Conservation (phyloP, 1,284 basidiomycete genomes). For the Coriolopsis trogii region DNA sequence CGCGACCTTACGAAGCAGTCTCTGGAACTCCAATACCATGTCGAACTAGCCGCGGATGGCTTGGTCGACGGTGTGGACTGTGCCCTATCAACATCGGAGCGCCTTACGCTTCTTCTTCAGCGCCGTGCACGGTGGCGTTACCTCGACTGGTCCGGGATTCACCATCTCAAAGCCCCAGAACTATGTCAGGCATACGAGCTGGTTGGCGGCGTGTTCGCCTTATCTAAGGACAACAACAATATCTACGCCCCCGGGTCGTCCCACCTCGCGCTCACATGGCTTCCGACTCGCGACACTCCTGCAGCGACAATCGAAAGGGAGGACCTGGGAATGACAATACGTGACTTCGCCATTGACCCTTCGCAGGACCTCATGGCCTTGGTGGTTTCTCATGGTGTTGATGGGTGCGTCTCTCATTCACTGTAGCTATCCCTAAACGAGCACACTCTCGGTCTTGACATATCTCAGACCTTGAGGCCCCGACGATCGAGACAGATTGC, state of each 20-base stretch:
- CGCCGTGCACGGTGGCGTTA: slow-evolving; percentile 45
- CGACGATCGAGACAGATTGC: too few species aligned
- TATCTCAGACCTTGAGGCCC: too few species aligned
- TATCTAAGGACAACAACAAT: slow-evolving; percentile 35
- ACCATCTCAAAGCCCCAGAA: slow-evolving; percentile 39
- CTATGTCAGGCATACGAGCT: slow-evolving; percentile 58
- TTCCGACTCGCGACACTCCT: slow-evolving; percentile 38
- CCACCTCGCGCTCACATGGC: slow-evolving; percentile 40
- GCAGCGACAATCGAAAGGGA: slow-evolving; percentile 33
- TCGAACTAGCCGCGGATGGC: slow-evolving; percentile 52
- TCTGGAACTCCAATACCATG: slow-evolving; percentile 47
- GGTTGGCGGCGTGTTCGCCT: slow-evolving; percentile 57
- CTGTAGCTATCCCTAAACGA: too few species aligned
- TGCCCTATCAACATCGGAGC: slow-evolving; percentile 37
- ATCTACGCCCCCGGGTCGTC: slow-evolving; percentile 26
- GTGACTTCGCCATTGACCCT: slow-evolving; percentile 68
- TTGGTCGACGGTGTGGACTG: slow-evolving; percentile 39
- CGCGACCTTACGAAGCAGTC: slow-evolving; percentile 38
- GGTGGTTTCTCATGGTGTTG: too few species aligned
- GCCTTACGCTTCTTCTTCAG: slow-evolving; percentile 40
- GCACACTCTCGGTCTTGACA: too few species aligned
- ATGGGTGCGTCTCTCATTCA: too few species aligned
- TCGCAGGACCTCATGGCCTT: slow-evolving; percentile 59
- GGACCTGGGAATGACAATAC: slow-evolving; percentile 45
- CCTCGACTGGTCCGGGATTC: slow-evolving; percentile 38